Conservation (phyloP, 257 asterid species). For the Solanum chmielewskii region DNA sequence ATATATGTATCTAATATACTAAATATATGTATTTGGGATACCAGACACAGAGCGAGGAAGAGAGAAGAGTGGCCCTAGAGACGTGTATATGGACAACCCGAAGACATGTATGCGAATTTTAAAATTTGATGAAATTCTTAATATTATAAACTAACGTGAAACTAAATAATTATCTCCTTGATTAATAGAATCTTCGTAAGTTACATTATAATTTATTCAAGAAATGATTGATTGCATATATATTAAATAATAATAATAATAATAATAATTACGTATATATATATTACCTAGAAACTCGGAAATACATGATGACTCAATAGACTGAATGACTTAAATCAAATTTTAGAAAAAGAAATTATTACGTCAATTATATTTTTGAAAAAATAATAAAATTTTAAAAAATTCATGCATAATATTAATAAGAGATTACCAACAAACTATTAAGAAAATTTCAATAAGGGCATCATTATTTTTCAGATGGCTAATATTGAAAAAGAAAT, state of each 20-base stretch:
- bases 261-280: too few species aligned
- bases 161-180: not conserved
- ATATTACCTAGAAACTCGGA: not conserved
- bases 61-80: not conserved
- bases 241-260: too few species aligned
- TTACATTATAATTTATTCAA: not conserved
- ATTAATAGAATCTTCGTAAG: not conserved
- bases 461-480: not conserved
- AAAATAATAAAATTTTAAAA: too few species aligned
- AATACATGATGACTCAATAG: too few species aligned
- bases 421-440: not conserved
- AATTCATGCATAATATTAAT: not conserved
- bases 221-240: not conserved
- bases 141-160: too few species aligned
- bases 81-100: too few species aligned
- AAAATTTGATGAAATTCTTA: too few species aligned
- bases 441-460: not conserved
- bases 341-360: not conserved
- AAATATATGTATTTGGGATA: too few species aligned
- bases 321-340: too few species aligned
- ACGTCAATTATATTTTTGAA: too few species aligned
- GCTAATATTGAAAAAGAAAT: not conserved
- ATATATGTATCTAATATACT: too few species aligned
- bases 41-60: rapidly evolving
- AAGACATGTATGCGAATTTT: not conserved